phyloP scores from a whole-genome alignment of 2,329 filamentous ascomycete genomes.

The Dichotomopilus funicola region DNA sequence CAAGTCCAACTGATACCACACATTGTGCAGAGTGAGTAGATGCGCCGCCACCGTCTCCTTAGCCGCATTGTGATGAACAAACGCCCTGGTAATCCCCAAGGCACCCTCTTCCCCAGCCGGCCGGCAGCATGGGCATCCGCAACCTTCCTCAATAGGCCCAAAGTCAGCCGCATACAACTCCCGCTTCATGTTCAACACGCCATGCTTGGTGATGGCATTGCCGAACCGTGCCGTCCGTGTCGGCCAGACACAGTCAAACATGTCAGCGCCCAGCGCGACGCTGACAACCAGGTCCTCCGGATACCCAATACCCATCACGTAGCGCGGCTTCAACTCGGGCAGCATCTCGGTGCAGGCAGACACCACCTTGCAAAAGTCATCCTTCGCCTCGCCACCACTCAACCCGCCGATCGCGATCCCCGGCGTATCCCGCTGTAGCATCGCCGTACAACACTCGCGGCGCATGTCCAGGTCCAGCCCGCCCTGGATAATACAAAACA shows the following conservation, averaged over 20 bases:
- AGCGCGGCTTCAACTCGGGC: slow-evolving; percentile 88
- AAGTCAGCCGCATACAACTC: slow-evolving; percentile 73
- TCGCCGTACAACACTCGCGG: slow-evolving; percentile 72
- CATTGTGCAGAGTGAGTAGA: slow-evolving; percentile 87
- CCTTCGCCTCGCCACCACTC: slow-evolving; percentile 90
- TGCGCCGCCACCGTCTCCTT: slow-evolving; percentile 92
- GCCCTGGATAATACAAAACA: slow-evolving; percentile 98
- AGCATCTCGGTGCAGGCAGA: slow-evolving; percentile 76
- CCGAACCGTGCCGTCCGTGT: slow-evolving; percentile 94
- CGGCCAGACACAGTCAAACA: slow-evolving; percentile 99
- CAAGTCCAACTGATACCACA: slow-evolving; percentile 81
- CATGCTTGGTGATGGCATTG: slow-evolving; percentile 77
- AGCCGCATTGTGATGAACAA: slow-evolving; percentile 81
- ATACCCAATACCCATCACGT: slow-evolving; percentile 98
- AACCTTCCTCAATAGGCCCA: slow-evolving; percentile 73
- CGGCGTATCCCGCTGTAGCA: slow-evolving; percentile 86
- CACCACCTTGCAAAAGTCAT: slow-evolving; percentile 86
- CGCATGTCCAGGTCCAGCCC: slow-evolving; percentile 85
- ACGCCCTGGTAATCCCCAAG: slow-evolving; percentile 78
- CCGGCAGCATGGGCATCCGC: slow-evolving; percentile 72
- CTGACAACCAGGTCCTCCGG: slow-evolving; percentile 93
- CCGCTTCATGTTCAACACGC: slow-evolving; percentile 79
- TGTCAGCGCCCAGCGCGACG: slow-evolving; percentile 89
- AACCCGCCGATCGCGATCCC: slow-evolving; percentile 95
- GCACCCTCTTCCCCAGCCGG: slow-evolving; percentile 55